These are phyloP conservation scores for Maudiozyma barnettii DNA, from an alignment of 805 yeast genomes.

Conservation along the genomic window DNA sequence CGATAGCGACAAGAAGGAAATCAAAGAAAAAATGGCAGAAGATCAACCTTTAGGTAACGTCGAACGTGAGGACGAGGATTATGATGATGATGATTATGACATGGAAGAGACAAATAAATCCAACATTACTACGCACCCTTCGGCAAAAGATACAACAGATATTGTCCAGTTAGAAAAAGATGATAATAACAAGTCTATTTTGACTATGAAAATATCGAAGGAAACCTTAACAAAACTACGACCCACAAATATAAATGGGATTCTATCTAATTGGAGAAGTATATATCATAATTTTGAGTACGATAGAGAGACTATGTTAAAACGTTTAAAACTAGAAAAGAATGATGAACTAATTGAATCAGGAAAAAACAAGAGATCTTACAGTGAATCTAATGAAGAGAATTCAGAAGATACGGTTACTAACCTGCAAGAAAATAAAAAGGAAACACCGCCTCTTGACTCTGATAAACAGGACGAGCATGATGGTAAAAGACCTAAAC, in stretches of 20 bases:
- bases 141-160: neutral
- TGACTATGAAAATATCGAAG: slow-evolving; percentile 30
- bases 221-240: slow-evolving; percentile 28
- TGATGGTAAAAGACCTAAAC: slow-evolving; percentile 21
- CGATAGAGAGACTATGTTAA: slow-evolving; percentile 63
- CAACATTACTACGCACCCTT: neutral
- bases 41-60: neutral
- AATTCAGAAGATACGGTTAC: slow-evolving; percentile 16
- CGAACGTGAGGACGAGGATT: slow-evolving; percentile 11
- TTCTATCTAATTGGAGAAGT: slow-evolving; percentile 56
- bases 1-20: neutral
- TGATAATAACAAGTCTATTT: slow-evolving; percentile 18
- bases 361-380: slow-evolving; percentile 16
- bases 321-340: slow-evolving; percentile 68
- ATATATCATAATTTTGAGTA: slow-evolving; percentile 69
- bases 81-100: slow-evolving; percentile 10
- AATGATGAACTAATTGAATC: slow-evolving; percentile 57
- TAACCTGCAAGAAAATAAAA: slow-evolving; percentile 25
- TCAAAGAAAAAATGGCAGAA: neutral
- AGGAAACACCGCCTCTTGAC: slow-evolving; percentile 17
- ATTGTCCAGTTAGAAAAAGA: slow-evolving; percentile 4
- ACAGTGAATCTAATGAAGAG: slow-evolving; percentile 17
- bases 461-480: slow-evolving; percentile 3
- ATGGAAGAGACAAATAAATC: slow-evolving; percentile 6
- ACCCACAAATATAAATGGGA: slow-evolving; percentile 25